These are phyloP conservation scores for Paraphaeosphaeria sporulosa DNA, from an alignment of 2,329 filamentous ascomycete genomes.

Conservation along the genomic window DNA sequence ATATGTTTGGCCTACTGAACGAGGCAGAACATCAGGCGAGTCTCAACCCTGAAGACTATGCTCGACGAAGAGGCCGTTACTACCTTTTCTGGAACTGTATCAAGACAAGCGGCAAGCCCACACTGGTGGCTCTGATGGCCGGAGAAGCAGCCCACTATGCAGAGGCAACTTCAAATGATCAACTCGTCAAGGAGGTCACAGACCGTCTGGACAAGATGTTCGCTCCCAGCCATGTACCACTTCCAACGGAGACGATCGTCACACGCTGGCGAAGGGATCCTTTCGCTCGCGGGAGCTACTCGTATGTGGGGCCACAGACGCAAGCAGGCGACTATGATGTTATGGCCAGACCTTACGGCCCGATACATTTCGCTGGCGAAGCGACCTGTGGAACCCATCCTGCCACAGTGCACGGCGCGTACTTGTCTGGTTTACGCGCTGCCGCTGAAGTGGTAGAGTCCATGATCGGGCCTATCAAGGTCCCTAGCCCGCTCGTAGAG, in stretches of 20 bases:
- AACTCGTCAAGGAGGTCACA: slow-evolving; percentile 82
- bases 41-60: slow-evolving; percentile 80
- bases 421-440: slow-evolving; percentile 88
- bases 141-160: slow-evolving; percentile 91
- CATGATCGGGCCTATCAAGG: slow-evolving; percentile 80
- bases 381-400: slow-evolving; percentile 96
- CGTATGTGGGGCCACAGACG: slow-evolving; percentile 86
- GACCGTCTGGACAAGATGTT: slow-evolving; percentile 80
- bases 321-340: slow-evolving; percentile 87
- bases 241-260: slow-evolving; percentile 84
- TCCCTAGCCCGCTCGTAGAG: slow-evolving; percentile 76
- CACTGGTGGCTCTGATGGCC: slow-evolving; percentile 91
- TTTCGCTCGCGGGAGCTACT: slow-evolving; percentile 95
- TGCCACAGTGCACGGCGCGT: slow-evolving; percentile 95
- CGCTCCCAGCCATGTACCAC: slow-evolving; percentile 67
- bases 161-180: slow-evolving; percentile 76
- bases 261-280: slow-evolving; percentile 92
- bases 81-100: slow-evolving; percentile 98
- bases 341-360: slow-evolving; percentile 85
- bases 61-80: slow-evolving; percentile 82
- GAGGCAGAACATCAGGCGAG: slow-evolving; percentile 74
- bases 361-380: slow-evolving; percentile 93
- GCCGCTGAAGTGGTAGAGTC: slow-evolving; percentile 84
- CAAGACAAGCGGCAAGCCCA: slow-evolving; percentile 83
- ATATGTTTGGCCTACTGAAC: slow-evolving; percentile 93